Evolutionary conservation across 805 yeast species (phyloP).

Genomic region (Candida oleophila): DNA sequence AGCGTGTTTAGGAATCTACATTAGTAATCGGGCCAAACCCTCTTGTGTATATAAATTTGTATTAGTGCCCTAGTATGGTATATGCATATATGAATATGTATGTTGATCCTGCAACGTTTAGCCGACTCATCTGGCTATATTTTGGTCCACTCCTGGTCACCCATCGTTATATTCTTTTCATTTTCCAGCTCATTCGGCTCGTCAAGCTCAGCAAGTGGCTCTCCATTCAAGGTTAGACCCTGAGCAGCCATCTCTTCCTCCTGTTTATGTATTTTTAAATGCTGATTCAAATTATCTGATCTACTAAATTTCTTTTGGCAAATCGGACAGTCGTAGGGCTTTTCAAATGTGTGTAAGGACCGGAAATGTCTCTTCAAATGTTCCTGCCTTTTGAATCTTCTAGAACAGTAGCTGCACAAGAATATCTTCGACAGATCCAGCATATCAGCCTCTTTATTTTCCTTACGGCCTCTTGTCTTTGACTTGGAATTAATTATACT

Average conservation of each 20-base stretch:
- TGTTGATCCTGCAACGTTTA: background rate
- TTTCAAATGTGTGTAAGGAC: conserved; percentile 69
- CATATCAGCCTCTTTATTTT: conserved; percentile 55
- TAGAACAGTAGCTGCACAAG: conserved; percentile 61
- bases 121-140: conserved; percentile 1
- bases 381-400: conserved; percentile 72
- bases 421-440: conserved; percentile 52
- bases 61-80: background rate
- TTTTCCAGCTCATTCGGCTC: background rate
- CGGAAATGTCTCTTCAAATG: conserved; percentile 74
- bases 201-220: background rate
- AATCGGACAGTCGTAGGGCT: conserved; percentile 62
- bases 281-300: conserved; percentile 66
- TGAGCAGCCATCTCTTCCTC: conserved; percentile 18
- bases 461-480: conserved; percentile 63
- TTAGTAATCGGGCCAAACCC: background rate
- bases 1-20: background rate
- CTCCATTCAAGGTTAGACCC: background rate
- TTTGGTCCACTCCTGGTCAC: background rate
- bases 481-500: conserved; percentile 29
- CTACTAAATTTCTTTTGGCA: conserved; percentile 67
- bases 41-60: background rate
- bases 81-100: background rate
- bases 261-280: conserved; percentile 54
- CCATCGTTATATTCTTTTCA: background rate